Base-by-base conservation (phyloP, 805 yeast genomes). In the Sugiyamaella valdiviana region DNA sequence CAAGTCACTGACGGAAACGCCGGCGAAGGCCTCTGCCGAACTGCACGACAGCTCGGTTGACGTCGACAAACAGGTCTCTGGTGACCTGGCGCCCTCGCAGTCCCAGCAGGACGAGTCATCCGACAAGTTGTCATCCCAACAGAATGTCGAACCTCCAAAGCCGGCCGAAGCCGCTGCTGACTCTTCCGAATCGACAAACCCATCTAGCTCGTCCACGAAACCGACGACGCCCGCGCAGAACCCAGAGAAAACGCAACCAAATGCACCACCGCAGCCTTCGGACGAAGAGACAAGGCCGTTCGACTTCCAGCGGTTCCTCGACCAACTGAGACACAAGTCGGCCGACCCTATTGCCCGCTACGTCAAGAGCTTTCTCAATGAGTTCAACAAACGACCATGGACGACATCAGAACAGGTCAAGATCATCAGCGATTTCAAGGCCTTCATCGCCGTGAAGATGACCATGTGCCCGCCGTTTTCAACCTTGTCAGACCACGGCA, bases 261-360 rank as follows among this genome's bases (percentile, higher is more conserved):
- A 26, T 26, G 32, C 32, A 10, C 10, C 32, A n/a, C 32, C 32
- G 14, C 32, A 26, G 14, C 32, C 9, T 3, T 26, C 32, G 19
- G 55, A 50, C 12, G 55, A 49, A 2, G 51, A 46, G 22, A 44
- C 38, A 2, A 36, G 32, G 21, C 71, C 76, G 3, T 90, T 91
- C 66, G 95, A 93, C 63, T 93, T 91, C 63, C 96, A 87, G 62
- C 66, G 74, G 20, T 93, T 93, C 62, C 71, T 89, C 36, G 72
- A 73, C 10, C 85, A 83, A 55, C 73, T 93, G 55, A 81, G 83
- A 51, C 75, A 77, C 45, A 83, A 81, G 54, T 73, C 75, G 47
- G 96, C 98, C 4, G 95, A 87, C 50, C 97, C 98, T 0, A 76
- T 89, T 35, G 89, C 90, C 5, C 77, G 87, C 49, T 93, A 91